phyloP scores from a whole-genome alignment of 192 early-diverging fungal genomes.

The Blastocladiella britannica region DNA sequence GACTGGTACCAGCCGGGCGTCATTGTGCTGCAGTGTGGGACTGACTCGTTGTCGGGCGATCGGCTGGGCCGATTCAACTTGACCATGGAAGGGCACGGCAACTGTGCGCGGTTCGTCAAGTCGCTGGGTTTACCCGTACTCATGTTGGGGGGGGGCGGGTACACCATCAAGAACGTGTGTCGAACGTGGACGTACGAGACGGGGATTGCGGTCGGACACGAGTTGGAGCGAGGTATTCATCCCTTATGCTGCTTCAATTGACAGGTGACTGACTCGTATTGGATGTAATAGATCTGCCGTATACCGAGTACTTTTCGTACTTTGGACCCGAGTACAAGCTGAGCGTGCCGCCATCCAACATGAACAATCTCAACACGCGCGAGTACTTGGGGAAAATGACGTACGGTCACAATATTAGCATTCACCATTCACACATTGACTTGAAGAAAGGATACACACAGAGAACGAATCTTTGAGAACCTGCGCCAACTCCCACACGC shows the following conservation, averaged over 20 bases:
- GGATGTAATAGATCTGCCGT: conserved; percentile 57
- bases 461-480: conserved; percentile 34
- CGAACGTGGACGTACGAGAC: conserved; percentile 93
- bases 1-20: conserved; percentile 29
- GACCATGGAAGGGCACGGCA: conserved; percentile 53
- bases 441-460: too few relatives aligned
- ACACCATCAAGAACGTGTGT: conserved; percentile 92
- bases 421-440: neutral
- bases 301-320: conserved; percentile 71
- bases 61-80: conserved; percentile 38
- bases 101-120: conserved; percentile 77
- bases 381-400: conserved; percentile 61
- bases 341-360: conserved; percentile 63
- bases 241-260: too few relatives aligned
- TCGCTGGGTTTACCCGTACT: conserved; percentile 77
- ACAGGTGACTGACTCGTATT: too few relatives aligned
- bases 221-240: conserved; percentile 26
- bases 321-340: conserved; percentile 78
- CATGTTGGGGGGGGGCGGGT: conserved; percentile 89
- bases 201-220: conserved; percentile 52
- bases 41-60: conserved; percentile 38
- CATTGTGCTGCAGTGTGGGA: conserved; percentile 37
- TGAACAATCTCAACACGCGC: conserved; percentile 67
- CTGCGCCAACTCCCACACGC: conserved; percentile 46
- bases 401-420: conserved; percentile 11